Evolutionary conservation across 441 rosid species (phyloP), one percentile per base, ranked within the genome.

Genomic region (Populus hybrid): DNA sequence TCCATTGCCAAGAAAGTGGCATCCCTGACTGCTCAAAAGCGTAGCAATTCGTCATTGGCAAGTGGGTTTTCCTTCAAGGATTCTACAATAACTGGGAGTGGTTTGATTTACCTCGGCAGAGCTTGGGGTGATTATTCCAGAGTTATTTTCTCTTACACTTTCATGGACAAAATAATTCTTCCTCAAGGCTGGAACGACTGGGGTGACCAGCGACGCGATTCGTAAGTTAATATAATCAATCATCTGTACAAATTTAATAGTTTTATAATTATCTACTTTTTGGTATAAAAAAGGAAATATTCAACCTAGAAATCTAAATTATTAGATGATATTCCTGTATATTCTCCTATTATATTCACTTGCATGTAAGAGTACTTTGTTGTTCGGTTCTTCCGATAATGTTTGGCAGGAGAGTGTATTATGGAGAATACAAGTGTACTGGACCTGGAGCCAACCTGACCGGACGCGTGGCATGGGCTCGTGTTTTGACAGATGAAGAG

Each of bases 81-180:
- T 36, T 78, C 90, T 68, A 68, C 71, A 50, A 81, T 91, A 4
- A 87, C 83, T 1, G 94, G 92, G 24, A 87, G 80, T 64, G 93
- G 93, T 8, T 68, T 26, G 64, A 81, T 87, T 38, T 91, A 86
- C 76, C 83, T 88, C 2, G 93, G 93, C 2, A 85, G 93, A 79
- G 92, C 95, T 3, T 90, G 93, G 93, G 95, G 92, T 3, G 93
- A 90, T 78, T 87, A 87, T 24, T 88, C 93, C 10, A 88, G 92
- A 66, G 95, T 91, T 64, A 82, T 91, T 9, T 88, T 82, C 81
- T 88, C 91, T 3, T 89, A 85, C 83, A 86, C 95, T 0, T 87
- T 74, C 84, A 84, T 91, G 91, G 91, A 86, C 79, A 84, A 79
- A 28, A 64, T 84, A 71, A 86, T 91, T 65, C 85, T 67, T 68